These are phyloP conservation scores for Rhodotorula graminis DNA, from an alignment of 768 basidiomycete genomes.

Conservation along the genomic window DNA sequence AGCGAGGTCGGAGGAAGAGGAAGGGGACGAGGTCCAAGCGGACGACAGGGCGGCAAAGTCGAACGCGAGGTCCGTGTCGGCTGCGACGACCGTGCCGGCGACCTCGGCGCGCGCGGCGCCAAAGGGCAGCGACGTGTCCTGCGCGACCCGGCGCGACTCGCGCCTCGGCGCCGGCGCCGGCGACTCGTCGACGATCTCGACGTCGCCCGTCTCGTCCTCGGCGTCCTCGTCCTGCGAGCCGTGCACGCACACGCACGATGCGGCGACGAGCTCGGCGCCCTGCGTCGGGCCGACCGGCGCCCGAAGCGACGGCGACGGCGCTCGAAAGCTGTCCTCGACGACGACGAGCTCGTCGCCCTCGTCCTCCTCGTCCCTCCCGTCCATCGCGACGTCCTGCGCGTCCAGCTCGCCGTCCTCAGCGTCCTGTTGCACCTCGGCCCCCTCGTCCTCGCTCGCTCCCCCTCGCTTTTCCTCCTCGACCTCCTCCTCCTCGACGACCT, in stretches of 20 bases:
- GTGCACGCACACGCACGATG: slow-evolving; percentile 22
- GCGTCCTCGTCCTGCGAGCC: slow-evolving; percentile 5
- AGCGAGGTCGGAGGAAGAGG: neutral
- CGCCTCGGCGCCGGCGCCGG: neutral
- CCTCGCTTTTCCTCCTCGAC: slow-evolving; percentile 3
- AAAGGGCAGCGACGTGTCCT: neutral
- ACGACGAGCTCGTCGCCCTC: neutral
- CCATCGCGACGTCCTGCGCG: neutral
- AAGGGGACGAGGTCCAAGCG: slow-evolving; percentile 2
- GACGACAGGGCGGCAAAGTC: slow-evolving; percentile 17
- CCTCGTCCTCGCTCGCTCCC: neutral
- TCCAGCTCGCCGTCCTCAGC: neutral
- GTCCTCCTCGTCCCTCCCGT: neutral
- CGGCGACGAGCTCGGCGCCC: neutral
- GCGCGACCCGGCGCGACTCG: neutral
- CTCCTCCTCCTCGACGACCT: slow-evolving; percentile 26
- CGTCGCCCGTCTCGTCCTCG: neutral
- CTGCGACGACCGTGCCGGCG: slow-evolving; percentile 9
- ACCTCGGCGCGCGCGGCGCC: slow-evolving; percentile 24
- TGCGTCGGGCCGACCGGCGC: neutral
- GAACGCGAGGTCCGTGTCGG: slow-evolving; percentile 23
- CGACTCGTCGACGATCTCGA: neutral
- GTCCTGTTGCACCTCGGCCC: neutral
- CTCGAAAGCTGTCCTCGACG: neutral
- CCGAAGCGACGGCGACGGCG: neutral